phyloP scores from a whole-genome alignment of 179 eudicot genomes.

The Nepenthes alata region DNA sequence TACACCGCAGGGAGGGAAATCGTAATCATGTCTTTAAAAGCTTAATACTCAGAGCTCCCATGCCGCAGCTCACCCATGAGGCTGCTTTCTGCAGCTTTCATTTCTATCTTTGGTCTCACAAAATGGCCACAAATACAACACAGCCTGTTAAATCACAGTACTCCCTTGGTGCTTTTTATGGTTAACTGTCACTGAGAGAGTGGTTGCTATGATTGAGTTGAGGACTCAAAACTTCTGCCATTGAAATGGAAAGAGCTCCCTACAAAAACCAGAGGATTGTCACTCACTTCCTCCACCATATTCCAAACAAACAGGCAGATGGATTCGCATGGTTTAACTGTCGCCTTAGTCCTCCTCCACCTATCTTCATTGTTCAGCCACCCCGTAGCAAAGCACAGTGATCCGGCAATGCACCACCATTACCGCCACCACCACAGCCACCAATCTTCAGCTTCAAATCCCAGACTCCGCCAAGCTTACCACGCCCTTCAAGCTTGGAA shows the following conservation, averaged over 20 bases:
- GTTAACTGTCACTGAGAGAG: constrained; percentile 4
- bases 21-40: no score
- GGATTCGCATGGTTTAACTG: constrained; percentile 2
- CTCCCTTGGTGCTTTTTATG: neutral
- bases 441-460: constrained; percentile 1
- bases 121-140: no score
- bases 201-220: constrained; percentile 1
- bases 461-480: constrained; percentile 31
- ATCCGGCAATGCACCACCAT: neutral
- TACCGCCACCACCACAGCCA: neutral
- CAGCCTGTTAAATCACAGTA: no score
- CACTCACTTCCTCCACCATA: neutral
- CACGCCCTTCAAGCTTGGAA: constrained; percentile 53
- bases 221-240: neutral
- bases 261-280: neutral
- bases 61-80: no score
- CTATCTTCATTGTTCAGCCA: neutral
- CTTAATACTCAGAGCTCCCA: no score
- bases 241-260: no score
- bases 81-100: no score
- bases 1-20: no score
- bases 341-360: neutral
- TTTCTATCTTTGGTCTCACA: no score
- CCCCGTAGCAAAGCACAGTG: neutral
- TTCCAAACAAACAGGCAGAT: constrained; percentile 1